These are phyloP conservation scores for Aspergillus sp. DNA, from an alignment of 2,329 filamentous ascomycete genomes.

Conservation along the genomic window DNA sequence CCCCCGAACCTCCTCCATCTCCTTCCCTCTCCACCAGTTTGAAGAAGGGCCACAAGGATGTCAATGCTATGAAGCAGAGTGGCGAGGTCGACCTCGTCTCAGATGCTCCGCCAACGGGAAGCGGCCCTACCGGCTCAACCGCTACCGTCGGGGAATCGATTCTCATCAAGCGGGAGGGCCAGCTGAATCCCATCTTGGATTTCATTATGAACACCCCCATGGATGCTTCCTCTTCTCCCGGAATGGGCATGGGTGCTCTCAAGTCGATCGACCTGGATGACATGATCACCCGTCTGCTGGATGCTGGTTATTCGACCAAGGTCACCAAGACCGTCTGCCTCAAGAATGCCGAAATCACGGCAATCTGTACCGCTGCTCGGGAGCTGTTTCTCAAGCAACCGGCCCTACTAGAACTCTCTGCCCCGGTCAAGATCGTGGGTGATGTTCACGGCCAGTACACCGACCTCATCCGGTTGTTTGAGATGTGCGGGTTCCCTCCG, in stretches of 20 bases:
- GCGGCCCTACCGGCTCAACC: slow-evolving; percentile 49
- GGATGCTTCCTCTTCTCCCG: slow-evolving; percentile 48
- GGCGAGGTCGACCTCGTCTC: slow-evolving; percentile 95
- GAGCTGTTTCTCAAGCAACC: slow-evolving; percentile 91
- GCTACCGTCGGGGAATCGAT: slow-evolving; percentile 85
- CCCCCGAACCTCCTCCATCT: slow-evolving; percentile 70
- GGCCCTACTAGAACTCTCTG: slow-evolving; percentile 83
- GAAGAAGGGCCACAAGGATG: slow-evolving; percentile 70
- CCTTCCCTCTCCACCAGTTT: slow-evolving; percentile 76
- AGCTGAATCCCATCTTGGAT: slow-evolving; percentile 63
- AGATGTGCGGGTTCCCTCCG: slow-evolving; percentile 97
- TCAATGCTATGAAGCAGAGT: slow-evolving; percentile 75
- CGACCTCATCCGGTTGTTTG: slow-evolving; percentile 92
- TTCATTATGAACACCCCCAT: slow-evolving; percentile 43
- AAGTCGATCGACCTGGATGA: slow-evolving; percentile 94
- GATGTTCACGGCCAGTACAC: slow-evolving; percentile 97
- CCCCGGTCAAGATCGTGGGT: slow-evolving; percentile 95
- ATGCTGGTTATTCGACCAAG: slow-evolving; percentile 93
- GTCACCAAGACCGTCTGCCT: slow-evolving; percentile 96
- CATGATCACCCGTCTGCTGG: slow-evolving; percentile 90
- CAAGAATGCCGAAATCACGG: slow-evolving; percentile 95
- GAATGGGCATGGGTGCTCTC: slow-evolving; percentile 82
- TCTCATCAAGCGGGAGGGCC: slow-evolving; percentile 73
- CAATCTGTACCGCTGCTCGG: slow-evolving; percentile 83
- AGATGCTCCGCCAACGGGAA: slow-evolving; percentile 73